Evolutionary conservation across 192 early-diverging fungal species (phyloP), one percentile per base, ranked within the genome.

Genomic region (Radiomyces spectabilis): DNA sequence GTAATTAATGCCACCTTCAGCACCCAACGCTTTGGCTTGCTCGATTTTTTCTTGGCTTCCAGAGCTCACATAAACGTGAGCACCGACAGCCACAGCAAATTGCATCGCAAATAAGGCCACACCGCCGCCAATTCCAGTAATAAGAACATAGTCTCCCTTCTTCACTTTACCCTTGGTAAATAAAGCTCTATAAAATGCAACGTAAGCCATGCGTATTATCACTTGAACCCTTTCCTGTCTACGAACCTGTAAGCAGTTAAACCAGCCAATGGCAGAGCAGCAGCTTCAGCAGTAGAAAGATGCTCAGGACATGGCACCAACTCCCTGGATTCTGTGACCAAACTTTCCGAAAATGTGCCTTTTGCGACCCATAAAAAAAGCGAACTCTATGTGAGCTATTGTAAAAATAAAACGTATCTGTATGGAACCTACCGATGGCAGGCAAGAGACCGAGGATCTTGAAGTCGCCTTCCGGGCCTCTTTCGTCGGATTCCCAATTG

Each of bases 51-150:
- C 69, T 1, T 72, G 68, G 24, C 68, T 69, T 15, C 79, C 81
- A 27, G 81, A 84, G 3, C 85, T 86, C 26, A 89, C 86, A 66
- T 71, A 85, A 1, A 86, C 86, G 30, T 83, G 70, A 10, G 85
- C 85, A 7, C 86, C 86, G 8, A 61, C 67, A 15, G 82, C 77
- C 8, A 86, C 67, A 21, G 74, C 72, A 59, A 89, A 85, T 43
- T 81, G 74, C 29, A 89, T 45, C 9, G 82, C 83, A 55, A 76
- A 73, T 15, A 87, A 50, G 0, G 85, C 86, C 35, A 85, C 83
- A 30, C 86, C 86, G 41, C 86, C 86, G 24, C 86, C 86, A 61
- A 88, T 88, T 35, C 86, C 86, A 26, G 85, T 78, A 24, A 88
- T 74, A 1, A 88, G 57, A 9, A 88, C 81, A 39, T 71, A 71